Evolutionary conservation across 1,284 basidiomycete species (phyloP).

Genomic region (Vanrija sp.): DNA sequence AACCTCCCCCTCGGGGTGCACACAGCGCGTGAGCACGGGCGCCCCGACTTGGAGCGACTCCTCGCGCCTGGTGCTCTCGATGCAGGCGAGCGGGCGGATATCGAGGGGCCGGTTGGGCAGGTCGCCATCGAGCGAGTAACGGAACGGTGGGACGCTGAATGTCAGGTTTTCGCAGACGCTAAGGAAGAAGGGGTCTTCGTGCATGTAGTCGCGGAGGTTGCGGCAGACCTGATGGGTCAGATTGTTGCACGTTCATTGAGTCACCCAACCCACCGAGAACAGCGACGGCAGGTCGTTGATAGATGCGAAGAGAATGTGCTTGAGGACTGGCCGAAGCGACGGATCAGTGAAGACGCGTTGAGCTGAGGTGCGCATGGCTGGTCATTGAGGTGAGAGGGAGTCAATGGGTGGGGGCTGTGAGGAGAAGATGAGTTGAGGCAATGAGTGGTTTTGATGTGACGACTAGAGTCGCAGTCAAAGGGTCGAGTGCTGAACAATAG

Average conservation of each 20-base stretch:
- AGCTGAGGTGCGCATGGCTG: background rate
- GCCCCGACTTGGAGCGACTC: background rate
- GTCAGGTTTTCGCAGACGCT: background rate
- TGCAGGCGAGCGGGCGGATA: background rate
- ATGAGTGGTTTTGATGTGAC: too few relatives aligned
- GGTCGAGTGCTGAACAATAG: too few relatives aligned
- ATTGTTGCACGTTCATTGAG: too few relatives aligned
- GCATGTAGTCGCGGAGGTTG: background rate
- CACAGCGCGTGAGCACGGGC: background rate
- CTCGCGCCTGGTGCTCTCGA: constrained; percentile 4
- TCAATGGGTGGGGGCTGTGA: background rate
- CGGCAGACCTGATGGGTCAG: constrained; percentile 1
- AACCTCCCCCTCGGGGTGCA: background rate
- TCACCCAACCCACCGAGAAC: background rate
- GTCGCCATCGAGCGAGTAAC: constrained; percentile 1
- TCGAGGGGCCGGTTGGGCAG: background rate
- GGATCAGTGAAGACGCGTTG: background rate
- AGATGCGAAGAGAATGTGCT: background rate
- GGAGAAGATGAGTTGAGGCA: background rate
- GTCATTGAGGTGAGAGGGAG: background rate
- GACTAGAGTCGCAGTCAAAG: too few relatives aligned
- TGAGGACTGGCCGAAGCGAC: background rate
- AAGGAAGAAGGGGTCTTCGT: background rate
- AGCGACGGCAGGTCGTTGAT: background rate
- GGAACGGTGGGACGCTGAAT: background rate